Evolutionary conservation across 2,329 filamentous ascomycete species (phyloP).

Genomic region (Aspergillus ochraceoroseus): DNA sequence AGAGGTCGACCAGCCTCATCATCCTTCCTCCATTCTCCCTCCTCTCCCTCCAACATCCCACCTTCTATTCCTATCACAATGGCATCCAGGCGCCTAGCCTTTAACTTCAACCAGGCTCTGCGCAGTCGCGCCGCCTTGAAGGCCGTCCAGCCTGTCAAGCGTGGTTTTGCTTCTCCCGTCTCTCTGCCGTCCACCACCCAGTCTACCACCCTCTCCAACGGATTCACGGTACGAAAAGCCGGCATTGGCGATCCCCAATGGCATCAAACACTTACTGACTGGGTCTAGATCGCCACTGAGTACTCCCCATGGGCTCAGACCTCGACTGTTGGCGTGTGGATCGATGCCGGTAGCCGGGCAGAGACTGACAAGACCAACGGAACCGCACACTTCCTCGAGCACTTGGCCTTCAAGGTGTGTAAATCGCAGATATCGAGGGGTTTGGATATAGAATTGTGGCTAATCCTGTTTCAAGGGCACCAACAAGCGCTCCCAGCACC

Average conservation of each 20-base stretch:
- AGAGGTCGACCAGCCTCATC: conserved; percentile 24
- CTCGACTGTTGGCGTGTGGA: conserved; percentile 97
- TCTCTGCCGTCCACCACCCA: conserved; percentile 71
- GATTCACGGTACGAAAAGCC: conserved; percentile 69
- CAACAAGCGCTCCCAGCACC: conserved; percentile 87
- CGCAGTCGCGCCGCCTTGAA: conserved; percentile 81
- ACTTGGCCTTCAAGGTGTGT: conserved; percentile 96
- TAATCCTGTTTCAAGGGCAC: conserved; percentile 59
- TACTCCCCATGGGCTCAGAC: conserved; percentile 98
- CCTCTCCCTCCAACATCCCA: conserved; percentile 44
- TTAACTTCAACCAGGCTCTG: conserved; percentile 86
- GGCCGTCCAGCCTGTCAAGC: conserved; percentile 68
- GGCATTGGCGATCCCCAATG: conserved; percentile 16
- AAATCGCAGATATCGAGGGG: background rate
- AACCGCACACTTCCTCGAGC: conserved; percentile 98
- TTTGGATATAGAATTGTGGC: conserved; percentile 1
- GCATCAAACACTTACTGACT: conserved; percentile 29
- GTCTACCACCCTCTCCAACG: conserved; percentile 94
- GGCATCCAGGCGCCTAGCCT: conserved; percentile 95
- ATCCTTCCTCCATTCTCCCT: conserved; percentile 46
- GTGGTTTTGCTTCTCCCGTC: conserved; percentile 87
- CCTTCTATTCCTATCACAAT: conserved; percentile 52
- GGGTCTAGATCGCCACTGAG: conserved; percentile 81
- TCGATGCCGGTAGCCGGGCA: conserved; percentile 95
- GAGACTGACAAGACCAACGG: conserved; percentile 99